Evolutionary conservation across 2,329 filamentous ascomycete genomes (phyloP).

Genomic region (Talaromyces albobiverticillius): DNA sequence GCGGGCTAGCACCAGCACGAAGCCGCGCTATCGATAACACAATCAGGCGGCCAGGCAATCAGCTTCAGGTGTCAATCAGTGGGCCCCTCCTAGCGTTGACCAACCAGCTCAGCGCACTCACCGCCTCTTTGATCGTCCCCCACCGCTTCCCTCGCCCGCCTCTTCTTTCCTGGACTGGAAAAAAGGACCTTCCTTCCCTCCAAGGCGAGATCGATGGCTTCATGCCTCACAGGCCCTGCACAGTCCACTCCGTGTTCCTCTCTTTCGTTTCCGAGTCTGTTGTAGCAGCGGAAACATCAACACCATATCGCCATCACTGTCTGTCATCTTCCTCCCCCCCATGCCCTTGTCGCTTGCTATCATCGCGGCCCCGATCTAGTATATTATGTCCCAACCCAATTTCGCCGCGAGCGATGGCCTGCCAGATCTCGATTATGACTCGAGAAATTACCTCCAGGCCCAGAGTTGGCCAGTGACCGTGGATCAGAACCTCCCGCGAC

Average conservation of each 20-base stretch:
- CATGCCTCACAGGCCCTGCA: too few relatives aligned
- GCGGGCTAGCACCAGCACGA: background rate
- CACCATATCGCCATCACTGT: background rate
- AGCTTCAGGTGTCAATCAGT: conserved; percentile 12
- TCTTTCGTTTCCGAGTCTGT: conserved; percentile 17
- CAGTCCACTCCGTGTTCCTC: conserved; percentile 11
- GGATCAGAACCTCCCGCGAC: conserved; percentile 31
- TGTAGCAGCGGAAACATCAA: background rate
- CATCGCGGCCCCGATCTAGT: background rate
- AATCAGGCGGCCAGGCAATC: conserved; percentile 3
- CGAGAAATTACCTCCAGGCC: conserved; percentile 44
- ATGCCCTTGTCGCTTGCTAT: conserved; percentile 5
- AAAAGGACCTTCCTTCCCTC: conserved; percentile 20
- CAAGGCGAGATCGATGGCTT: conserved; percentile 2
- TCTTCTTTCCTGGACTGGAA: conserved; percentile 21
- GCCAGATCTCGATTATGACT: conserved; percentile 47
- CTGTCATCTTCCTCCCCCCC: background rate
- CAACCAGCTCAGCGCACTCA: conserved; percentile 31
- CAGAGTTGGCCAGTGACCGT: conserved; percentile 43
- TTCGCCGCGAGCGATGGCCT: conserved; percentile 44
- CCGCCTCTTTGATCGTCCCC: conserved; percentile 40
- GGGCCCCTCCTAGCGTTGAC: conserved; percentile 31
- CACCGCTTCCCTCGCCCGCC: conserved; percentile 36
- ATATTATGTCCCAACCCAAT: conserved; percentile 45
- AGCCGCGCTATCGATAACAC: conserved; percentile 22